phyloP scores from a whole-genome alignment of 2,329 filamentous ascomycete genomes.

The Venturia asperata region DNA sequence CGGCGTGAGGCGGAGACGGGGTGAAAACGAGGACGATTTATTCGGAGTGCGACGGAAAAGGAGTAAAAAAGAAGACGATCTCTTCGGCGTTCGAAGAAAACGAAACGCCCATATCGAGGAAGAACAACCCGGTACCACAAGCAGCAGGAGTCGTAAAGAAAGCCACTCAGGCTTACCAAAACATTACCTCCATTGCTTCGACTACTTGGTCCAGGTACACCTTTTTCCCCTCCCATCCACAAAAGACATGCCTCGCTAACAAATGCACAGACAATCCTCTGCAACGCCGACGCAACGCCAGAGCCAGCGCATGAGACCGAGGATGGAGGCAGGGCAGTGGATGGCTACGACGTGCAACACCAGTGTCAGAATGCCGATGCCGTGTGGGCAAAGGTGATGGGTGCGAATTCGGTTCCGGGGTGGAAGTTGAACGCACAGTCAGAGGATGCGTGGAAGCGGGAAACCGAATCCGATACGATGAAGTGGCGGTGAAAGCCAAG shows the following conservation, averaged over 20 bases:
- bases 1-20: no score
- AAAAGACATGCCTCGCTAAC: not conserved
- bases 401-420: not conserved
- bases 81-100: no score
- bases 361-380: conserved; percentile 12
- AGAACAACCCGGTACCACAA: no score
- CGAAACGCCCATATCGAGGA: no score
- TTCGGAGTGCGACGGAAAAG: no score
- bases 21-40: no score
- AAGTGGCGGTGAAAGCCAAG: not conserved
- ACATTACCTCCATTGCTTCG: conserved; percentile 14
- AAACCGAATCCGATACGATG: not conserved
- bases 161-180: not conserved
- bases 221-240: not conserved
- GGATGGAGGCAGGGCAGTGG: not conserved
- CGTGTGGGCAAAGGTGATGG: conserved; percentile 14
- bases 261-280: conserved; percentile 1
- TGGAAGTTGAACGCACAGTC: not conserved
- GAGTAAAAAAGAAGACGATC: no score
- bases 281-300: conserved; percentile 7
- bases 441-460: not conserved
- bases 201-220: conserved; percentile 14
- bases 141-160: not conserved
- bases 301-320: conserved; percentile 12
- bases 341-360: conserved; percentile 12